These are phyloP conservation scores for Saccharomycopsis hybrid DNA, from an alignment of 1,139 yeast species.

Conservation along the genomic window DNA sequence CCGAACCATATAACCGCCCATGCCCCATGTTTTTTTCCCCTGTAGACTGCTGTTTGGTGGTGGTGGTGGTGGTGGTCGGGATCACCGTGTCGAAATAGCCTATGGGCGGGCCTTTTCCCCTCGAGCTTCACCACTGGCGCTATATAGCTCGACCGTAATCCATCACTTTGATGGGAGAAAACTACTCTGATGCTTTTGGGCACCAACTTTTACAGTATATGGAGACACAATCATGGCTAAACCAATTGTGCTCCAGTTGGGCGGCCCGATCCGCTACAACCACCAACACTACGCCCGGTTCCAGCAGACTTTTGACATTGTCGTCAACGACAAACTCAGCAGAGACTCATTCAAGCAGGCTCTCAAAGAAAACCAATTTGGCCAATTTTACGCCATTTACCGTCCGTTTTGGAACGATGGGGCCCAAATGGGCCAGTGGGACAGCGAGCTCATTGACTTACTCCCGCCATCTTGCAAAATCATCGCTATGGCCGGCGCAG, in stretches of 20 bases:
- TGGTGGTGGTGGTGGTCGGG: too few relatives aligned
- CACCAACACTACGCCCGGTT: constrained; percentile 9
- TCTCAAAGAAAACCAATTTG: constrained; percentile 5
- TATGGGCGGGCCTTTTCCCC: too few relatives aligned
- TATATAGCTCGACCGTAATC: too few relatives aligned
- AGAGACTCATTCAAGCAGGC: constrained; percentile 13
- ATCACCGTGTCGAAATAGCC: too few relatives aligned
- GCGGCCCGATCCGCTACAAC: constrained; percentile 20
- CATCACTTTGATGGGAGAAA: too few relatives aligned
- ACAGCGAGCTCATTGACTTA: constrained; percentile 22
- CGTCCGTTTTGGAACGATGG: constrained; percentile 20
- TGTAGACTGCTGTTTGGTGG: too few relatives aligned
- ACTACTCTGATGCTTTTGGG: too few relatives aligned
- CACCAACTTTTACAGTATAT: too few relatives aligned
- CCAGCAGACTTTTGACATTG: constrained; percentile 7
- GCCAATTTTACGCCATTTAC: constrained; percentile 18
- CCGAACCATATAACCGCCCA: too few relatives aligned
- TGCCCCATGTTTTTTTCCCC: too few relatives aligned
- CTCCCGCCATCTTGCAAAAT: constrained; percentile 32
- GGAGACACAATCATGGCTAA: constrained; percentile 7
- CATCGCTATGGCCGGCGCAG: constrained; percentile 35
- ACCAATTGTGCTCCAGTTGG: constrained; percentile 16
- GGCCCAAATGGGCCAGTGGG: constrained; percentile 19
- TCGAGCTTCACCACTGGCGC: too few relatives aligned
- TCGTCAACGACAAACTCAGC: background rate